Evolutionary conservation across 495 filamentous ascomycete genomes (phyloP).

Genomic region (Penicillium macrosclerotiorum): DNA sequence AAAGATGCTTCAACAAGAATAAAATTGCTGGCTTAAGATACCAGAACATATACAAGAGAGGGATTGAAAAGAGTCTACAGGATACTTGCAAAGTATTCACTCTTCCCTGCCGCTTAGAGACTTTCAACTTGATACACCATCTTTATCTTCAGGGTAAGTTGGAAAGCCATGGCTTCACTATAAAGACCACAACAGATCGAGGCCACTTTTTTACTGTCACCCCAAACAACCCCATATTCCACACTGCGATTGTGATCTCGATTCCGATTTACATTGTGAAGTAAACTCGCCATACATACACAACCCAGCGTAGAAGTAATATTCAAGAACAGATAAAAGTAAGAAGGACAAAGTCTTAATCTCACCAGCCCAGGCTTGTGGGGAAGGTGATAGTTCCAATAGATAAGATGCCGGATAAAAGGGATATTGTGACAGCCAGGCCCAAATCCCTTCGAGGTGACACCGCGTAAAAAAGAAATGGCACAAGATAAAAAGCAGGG

Average conservation of each 20-base stretch:
- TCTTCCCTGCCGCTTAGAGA: too few relatives aligned
- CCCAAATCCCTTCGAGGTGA: background rate
- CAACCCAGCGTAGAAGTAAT: slow-evolving; percentile 12
- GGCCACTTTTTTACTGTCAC: too few relatives aligned
- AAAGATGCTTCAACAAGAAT: background rate
- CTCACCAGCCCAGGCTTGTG: slow-evolving; percentile 8
- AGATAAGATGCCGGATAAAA: slow-evolving; percentile 1
- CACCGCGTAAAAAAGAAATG: background rate
- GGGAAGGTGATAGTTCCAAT: background rate
- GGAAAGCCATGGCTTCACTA: too few relatives aligned
- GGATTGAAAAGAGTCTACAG: too few relatives aligned
- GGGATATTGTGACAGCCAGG: background rate
- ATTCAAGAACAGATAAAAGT: slow-evolving; percentile 14
- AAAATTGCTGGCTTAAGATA: too few relatives aligned
- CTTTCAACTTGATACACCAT: too few relatives aligned
- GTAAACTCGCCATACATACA: slow-evolving; percentile 18
- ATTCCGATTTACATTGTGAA: slow-evolving; percentile 28
- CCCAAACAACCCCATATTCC: too few relatives aligned
- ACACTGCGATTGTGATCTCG: background rate
- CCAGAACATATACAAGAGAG: too few relatives aligned
- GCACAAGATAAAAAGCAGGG: too few relatives aligned
- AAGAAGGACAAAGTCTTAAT: slow-evolving; percentile 11
- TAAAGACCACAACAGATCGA: too few relatives aligned
- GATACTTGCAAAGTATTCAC: too few relatives aligned
- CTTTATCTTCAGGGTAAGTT: too few relatives aligned